A percentile compares a stretch with the other conserved stretches of the same genome.
Evolutionary conservation across 1,284 basidiomycete species (phyloP).

Genomic region (Agaricales sp.): DNA sequence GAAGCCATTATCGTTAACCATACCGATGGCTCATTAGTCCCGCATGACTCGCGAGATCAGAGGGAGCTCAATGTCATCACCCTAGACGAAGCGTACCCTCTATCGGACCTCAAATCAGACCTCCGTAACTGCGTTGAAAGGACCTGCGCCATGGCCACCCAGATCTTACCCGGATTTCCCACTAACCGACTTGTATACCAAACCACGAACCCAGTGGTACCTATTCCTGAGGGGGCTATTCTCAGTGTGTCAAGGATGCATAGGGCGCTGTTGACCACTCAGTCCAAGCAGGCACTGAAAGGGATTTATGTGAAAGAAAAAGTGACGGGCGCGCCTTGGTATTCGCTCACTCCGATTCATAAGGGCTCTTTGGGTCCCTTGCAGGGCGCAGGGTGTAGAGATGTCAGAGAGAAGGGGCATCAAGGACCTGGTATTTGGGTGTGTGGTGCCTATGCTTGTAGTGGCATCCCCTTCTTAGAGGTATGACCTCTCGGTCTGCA

Average conservation of each 20-base stretch:
- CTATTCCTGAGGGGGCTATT: constrained; percentile 34
- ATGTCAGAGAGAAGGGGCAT: constrained; percentile 8
- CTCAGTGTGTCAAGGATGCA: constrained; percentile 51
- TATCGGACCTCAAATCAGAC: constrained; percentile 19
- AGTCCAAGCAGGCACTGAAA: constrained; percentile 38
- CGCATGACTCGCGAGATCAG: constrained; percentile 33
- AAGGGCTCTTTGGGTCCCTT: constrained; percentile 30
- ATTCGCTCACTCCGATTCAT: constrained; percentile 26
- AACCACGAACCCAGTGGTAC: constrained; percentile 64
- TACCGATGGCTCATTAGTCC: constrained; percentile 48
- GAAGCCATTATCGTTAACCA: constrained; percentile 60
- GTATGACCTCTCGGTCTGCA: not conserved
- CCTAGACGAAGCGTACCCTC: not conserved
- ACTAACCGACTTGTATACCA: constrained; percentile 40
- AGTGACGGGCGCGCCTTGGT: constrained; percentile 18
- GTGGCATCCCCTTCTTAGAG: constrained; percentile 54
- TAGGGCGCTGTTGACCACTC: constrained; percentile 44
- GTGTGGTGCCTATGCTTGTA: constrained; percentile 45
- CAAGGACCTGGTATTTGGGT: constrained; percentile 41
- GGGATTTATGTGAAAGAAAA: constrained; percentile 26
- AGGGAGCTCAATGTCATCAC: constrained; percentile 57
- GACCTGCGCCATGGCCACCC: constrained; percentile 58
- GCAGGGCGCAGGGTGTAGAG: constrained; percentile 34
- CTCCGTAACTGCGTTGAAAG: constrained; percentile 30
- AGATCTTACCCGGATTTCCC: constrained; percentile 29